Evolutionary conservation across 2,329 filamentous ascomycete species (phyloP), one percentile per base, ranked within the genome.

Genomic region (Tolypocladium cylindrosporum): DNA sequence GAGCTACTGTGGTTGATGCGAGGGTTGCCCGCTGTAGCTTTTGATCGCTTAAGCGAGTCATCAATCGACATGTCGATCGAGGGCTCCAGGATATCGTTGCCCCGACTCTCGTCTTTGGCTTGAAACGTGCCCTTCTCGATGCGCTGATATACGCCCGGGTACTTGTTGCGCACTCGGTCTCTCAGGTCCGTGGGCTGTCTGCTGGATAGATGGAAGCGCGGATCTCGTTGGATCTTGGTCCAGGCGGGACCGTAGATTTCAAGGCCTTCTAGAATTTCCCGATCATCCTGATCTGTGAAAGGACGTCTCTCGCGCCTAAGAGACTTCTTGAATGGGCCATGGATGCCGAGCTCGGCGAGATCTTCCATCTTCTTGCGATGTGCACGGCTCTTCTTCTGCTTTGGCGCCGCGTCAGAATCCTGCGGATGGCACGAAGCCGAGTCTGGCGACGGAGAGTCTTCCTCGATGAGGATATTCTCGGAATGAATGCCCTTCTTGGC

Each of bases 211-310:
- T 83, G 75, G 68, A 83, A 85, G 36, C 74, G 74, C 16, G 78
- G 69, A 60, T 87, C 83, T 41, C 83, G 77, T 65, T 85, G 83
- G 24, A 87, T 87, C 67, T 80, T 83, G 55, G 83, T 85, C 84
- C 85, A 87, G 10, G 82, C 79, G 10, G 84, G 81, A 0, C 84
- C 84, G 65, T 86, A 85, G 4, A 76, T 66, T 43, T 82, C 73
- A 42, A 86, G 79, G 0, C 85, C 85, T 59, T 81, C 74, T 1
- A 86, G 72, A 51, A 87, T 87, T 61, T 85, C 80, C 37, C 73
- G 73, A 64, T 88, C 85, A 59, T 88, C 85, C 61, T 84, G 77
- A 36, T 83, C 80, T 0, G 83, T 83, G 61, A 87, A 88, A 0
- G 82, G 79, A 4, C 81, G 76, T 54, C 84, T 75, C 66, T 84